A percentile compares a stretch with the other conserved stretches of the same genome.
phyloP scores from a whole-genome alignment of 2,329 filamentous ascomycete genomes.

The Cercospora nicotianae region DNA sequence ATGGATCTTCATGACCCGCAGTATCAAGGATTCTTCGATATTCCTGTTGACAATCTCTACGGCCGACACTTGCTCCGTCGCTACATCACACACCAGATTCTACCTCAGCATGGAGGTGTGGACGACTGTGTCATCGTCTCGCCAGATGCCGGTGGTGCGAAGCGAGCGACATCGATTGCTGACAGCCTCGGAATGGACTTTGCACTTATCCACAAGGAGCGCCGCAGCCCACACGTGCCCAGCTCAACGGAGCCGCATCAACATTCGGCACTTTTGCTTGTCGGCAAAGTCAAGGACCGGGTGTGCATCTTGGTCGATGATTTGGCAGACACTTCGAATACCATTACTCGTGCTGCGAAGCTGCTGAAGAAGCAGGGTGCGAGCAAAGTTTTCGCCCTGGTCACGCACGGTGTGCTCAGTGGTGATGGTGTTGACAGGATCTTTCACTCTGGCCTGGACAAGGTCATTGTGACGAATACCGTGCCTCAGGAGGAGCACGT shows the following conservation, averaged over 20 bases:
- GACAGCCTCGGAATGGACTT: slow-evolving; percentile 93
- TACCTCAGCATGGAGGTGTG: slow-evolving; percentile 68
- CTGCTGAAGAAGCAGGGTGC: slow-evolving; percentile 92
- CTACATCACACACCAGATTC: slow-evolving; percentile 76
- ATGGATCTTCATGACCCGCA: slow-evolving; percentile 97
- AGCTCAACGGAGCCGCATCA: slow-evolving; percentile 16
- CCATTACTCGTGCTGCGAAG: slow-evolving; percentile 93
- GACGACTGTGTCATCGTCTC: slow-evolving; percentile 73
- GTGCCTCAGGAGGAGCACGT: slow-evolving; percentile 85
- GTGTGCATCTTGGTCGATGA: slow-evolving; percentile 92
- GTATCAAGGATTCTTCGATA: slow-evolving; percentile 98
- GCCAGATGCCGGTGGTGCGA: slow-evolving; percentile 93
- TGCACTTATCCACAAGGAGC: slow-evolving; percentile 98
- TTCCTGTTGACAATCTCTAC: slow-evolving; percentile 97
- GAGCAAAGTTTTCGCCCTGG: slow-evolving; percentile 82
- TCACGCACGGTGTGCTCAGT: slow-evolving; percentile 93
- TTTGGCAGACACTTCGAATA: slow-evolving; percentile 92
- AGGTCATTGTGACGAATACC: slow-evolving; percentile 91
- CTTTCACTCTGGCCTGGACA: slow-evolving; percentile 89
- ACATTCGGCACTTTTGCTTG: slow-evolving; percentile 82
- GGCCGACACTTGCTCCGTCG: slow-evolving; percentile 70
- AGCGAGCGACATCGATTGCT: slow-evolving; percentile 91
- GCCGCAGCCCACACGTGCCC: slow-evolving; percentile 63
- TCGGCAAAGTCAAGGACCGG: slow-evolving; percentile 78
- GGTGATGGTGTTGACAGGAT: slow-evolving; percentile 93